Base-by-base conservation (phyloP, 331 rosid genomes). In the Phaseolus coccineus region DNA sequence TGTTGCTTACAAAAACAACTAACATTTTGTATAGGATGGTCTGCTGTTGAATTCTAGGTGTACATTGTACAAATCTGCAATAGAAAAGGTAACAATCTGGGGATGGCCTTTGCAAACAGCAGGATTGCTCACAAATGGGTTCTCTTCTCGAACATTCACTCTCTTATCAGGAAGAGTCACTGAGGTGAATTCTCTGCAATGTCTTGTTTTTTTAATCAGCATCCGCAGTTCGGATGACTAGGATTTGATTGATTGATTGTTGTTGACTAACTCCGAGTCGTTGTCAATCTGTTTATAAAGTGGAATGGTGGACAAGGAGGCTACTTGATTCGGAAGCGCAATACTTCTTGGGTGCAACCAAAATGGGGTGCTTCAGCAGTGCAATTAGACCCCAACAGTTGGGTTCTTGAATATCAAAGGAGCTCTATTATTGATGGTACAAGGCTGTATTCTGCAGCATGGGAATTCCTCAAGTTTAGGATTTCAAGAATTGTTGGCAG, bases 51-150 rank as follows among this genome's bases (percentile, higher is more conserved):
- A 73, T 79, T 91, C 96, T 24, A 91, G 72, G 73, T 91, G 98
- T 76, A 90, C 79, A 69, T 47, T 95, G 85, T 88, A 81, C 89
- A 90, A 93, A 84, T 87, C 98, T 57, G 89, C 87, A 56, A 78
- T 63, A 6, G 97, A 93, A 84, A 88, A 92, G 84, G 88, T 95
- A 69, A 19, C 90, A 77, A 70, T 93, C 4, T 93, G 97, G 99
- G 99, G 97, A 15, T 95, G 99, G 98, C 98, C 99, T 40, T 68
- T 93, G 84, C 98, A 93, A 86, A 93, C 99, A 2, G 92, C 98
- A 27, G 99, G 98, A 48, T 77, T 95, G 83, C 92, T 93, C 73
- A 84, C 84, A 16, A 80, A 84, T 24, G 90, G 91, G 4, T 80
- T 89, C 78, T 93, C 99, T 42, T 69, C 52, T 16, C 80, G 87